These are phyloP conservation scores for Trichocladium uniseriatum DNA, from an alignment of 495 filamentous ascomycete species.

Conservation along the genomic window DNA sequence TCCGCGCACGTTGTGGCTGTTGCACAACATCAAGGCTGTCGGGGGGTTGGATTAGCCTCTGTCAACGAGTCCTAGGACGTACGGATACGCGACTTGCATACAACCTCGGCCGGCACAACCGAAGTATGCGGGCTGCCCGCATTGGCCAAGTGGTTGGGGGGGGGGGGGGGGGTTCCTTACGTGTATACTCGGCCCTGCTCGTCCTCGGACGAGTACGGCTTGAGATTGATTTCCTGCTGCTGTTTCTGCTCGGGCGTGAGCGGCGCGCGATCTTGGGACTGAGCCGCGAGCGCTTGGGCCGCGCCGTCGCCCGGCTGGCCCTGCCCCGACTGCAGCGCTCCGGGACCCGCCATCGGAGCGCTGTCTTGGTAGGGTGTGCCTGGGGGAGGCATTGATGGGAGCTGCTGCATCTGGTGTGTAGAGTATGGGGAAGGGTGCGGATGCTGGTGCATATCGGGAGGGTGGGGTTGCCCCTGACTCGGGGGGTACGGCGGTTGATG, in stretches of 20 bases:
- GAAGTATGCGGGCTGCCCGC: neutral
- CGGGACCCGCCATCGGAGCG: slow-evolving; percentile 12
- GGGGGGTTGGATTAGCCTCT: slow-evolving; percentile 13
- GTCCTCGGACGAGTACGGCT: slow-evolving; percentile 23
- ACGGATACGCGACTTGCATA: neutral
- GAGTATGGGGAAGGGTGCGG: slow-evolving; percentile 11
- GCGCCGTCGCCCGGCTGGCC: slow-evolving; percentile 7
- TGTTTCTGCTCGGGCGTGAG: slow-evolving; percentile 23
- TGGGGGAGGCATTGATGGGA: slow-evolving; percentile 25
- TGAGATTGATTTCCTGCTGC: slow-evolving; percentile 22
- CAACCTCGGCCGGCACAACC: neutral
- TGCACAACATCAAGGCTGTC: slow-evolving; percentile 74
- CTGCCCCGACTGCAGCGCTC: slow-evolving; percentile 14
- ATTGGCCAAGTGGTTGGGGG: neutral
- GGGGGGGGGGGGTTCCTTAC: slow-evolving; percentile 12
- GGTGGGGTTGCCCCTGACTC: slow-evolving; percentile 12
- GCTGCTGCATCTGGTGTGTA: slow-evolving; percentile 19
- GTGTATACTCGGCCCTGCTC: slow-evolving; percentile 20
- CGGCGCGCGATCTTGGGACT: slow-evolving; percentile 15
- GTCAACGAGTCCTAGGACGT: neutral
- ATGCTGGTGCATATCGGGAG: slow-evolving; percentile 15
- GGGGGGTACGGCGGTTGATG: slow-evolving; percentile 21
- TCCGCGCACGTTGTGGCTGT: slow-evolving; percentile 87
- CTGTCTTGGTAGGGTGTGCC: slow-evolving; percentile 20
- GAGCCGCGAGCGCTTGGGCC: slow-evolving; percentile 8